Base-by-base conservation (phyloP, 2,329 filamentous ascomycete species). In the Sphaerulina vaccinii region DNA sequence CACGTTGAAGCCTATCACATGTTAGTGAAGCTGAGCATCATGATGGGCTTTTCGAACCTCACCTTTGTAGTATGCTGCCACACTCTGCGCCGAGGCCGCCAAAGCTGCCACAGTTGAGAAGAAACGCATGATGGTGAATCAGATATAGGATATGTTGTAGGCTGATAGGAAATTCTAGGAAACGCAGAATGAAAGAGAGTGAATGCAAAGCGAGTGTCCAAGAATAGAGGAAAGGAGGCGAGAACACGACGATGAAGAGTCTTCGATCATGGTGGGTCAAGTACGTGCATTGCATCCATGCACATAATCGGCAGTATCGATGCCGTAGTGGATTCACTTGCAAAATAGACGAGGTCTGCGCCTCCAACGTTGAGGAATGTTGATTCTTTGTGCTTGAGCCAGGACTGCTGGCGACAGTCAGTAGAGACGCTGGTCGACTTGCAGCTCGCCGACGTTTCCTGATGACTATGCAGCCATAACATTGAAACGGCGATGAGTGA, bases 1-100 rank as follows among this genome's bases (percentile, higher is more conserved):
- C 10, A 71, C 62, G 56, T 74, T 75, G 62, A 75, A 73, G 21
- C 72, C 72, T 49, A 24, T 16, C n/a, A n/a, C 7, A 18, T 8
- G n/a, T 19, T 5, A 22, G 22, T 10, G 32, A 27, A 10, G 10
- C 45, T 40, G 23, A 23, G 21, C n/a, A n/a, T n/a, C n/a, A n/a
- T n/a, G n/a, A n/a, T n/a, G n/a, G 27, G 21, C 45, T 21, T n/a
- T 21, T n/a, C 10, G 15, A 33, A n/a, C 10, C 36, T 18, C 13
- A 49, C 45, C 45, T 42, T 70, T 68, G 65, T 68, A 72, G 63
- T 70, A 73, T 5, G 71, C 72, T 23, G 56, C 55, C 21, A 64
- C 61, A 29, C 61, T 61, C 3, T 69, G 60, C 11, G 70, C 46
- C 29, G 63, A 55, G 35, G 67, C 64, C 47, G 68, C 64, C 24